Evolutionary conservation across 306 rosid genomes (phyloP).

Genomic region (Fagus crenata): DNA sequence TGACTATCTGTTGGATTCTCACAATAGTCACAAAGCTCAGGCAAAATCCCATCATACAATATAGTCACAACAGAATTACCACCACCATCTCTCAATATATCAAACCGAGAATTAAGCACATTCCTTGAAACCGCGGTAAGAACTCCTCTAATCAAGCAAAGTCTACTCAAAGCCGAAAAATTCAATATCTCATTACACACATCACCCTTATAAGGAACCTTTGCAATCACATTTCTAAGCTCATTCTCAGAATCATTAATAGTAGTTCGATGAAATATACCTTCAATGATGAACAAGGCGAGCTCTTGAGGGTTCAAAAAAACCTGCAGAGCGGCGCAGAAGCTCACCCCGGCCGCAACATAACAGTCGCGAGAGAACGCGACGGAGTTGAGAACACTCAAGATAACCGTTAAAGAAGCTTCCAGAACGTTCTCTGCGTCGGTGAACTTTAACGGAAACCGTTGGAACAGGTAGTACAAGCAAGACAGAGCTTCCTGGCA

Average conservation of each 20-base stretch:
- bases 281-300: constrained; percentile 62
- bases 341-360: constrained; percentile 92
- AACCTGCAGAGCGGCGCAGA: constrained; percentile 79
- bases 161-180: constrained; percentile 69
- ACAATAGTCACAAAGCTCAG: constrained; percentile 81
- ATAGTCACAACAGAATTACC: constrained; percentile 50
- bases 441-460: constrained; percentile 62
- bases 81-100: constrained; percentile 8
- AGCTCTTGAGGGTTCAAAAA: constrained; percentile 64
- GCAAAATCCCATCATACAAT: constrained; percentile 86
- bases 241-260: constrained; percentile 31
- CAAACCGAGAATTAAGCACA: constrained; percentile 64
- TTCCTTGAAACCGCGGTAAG: constrained; percentile 82
- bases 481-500: constrained; percentile 96
- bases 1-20: constrained; percentile 90
- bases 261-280: constrained; percentile 48
- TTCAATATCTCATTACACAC: constrained; percentile 45
- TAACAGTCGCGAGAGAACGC: constrained; percentile 82
- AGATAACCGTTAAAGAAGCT: constrained; percentile 49
- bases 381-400: constrained; percentile 58
- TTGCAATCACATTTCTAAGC: constrained; percentile 39
- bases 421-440: constrained; percentile 41
- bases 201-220: constrained; percentile 63
- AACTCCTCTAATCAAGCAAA: constrained; percentile 87
- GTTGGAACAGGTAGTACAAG: constrained; percentile 84